Evolutionary conservation across 768 basidiomycete species (phyloP).

Genomic region (Vishniacozyma victoriae): DNA sequence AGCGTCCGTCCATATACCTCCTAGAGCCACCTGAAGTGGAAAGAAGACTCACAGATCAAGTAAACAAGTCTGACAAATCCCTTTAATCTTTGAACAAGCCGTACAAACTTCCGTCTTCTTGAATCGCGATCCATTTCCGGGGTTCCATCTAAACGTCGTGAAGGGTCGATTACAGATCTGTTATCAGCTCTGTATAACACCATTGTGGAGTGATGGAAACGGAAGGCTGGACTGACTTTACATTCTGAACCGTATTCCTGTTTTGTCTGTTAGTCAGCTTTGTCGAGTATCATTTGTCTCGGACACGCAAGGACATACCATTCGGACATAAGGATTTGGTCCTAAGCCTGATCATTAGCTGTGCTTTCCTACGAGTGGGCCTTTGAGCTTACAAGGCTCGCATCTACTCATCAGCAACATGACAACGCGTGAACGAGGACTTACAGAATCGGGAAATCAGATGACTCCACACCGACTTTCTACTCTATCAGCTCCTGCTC

Average conservation of each 20-base stretch:
- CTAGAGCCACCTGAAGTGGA: not conserved
- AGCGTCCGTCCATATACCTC: not conserved
- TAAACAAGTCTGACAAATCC: slow-evolving; percentile 89
- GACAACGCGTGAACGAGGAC: slow-evolving; percentile 5
- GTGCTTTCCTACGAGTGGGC: not conserved
- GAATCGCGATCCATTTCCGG: slow-evolving; percentile 83
- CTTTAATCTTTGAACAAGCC: slow-evolving; percentile 75
- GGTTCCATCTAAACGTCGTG: slow-evolving; percentile 98
- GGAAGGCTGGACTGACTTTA: too few relatives aligned
- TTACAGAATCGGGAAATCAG: slow-evolving; percentile 47
- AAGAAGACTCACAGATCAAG: slow-evolving; percentile 62
- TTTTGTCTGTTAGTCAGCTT: slow-evolving; percentile 61
- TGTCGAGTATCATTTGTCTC: not conserved
- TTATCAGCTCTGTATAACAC: too few relatives aligned
- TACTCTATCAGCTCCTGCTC: slow-evolving; percentile 4
- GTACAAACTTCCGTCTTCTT: slow-evolving; percentile 97
- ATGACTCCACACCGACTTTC: slow-evolving; percentile 46
- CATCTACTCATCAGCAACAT: slow-evolving; percentile 23
- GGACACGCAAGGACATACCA: slow-evolving; percentile 57
- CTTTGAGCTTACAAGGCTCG: slow-evolving; percentile 39
- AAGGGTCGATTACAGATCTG: slow-evolving; percentile 95
- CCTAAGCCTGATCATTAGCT: slow-evolving; percentile 61
- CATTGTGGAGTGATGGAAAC: not conserved
- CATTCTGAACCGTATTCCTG: slow-evolving; percentile 94
- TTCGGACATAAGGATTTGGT: slow-evolving; percentile 84